Evolutionary conservation across 768 basidiomycete genomes (phyloP), one percentile per base, ranked within the genome.

Genomic region (Chalciporus sphaerocephalus): DNA sequence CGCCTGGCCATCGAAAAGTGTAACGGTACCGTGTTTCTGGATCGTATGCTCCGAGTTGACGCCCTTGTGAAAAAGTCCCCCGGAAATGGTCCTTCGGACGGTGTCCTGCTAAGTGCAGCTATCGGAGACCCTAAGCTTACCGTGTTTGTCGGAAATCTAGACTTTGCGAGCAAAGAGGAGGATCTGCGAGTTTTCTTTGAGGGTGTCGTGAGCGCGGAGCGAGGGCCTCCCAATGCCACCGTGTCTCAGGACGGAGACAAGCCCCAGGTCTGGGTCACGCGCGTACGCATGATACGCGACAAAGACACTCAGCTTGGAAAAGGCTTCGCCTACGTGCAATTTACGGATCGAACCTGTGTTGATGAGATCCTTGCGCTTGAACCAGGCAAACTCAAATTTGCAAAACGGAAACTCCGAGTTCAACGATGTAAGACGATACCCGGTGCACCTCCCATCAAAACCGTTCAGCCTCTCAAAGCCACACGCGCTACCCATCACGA

Each of bases 291-390:
- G 55, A 76, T 96, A 41, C 77, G 90, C 38, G 95, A 98, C 63
- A 82, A 81, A 54, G 91, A 88, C 47, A 96, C 92, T 1, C 92
- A 92, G 54, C 77, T 97, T 12, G 95, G 94, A 11, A 96, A 95
- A 68, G 94, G 94, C 5, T 94, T 97, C 62, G 92, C 87, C 9
- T 96, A 97, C 58, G 83, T 98, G 16, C 84, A 92, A 55, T 90
- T 97, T 51, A 63, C 72, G 45, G 92, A 96, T 53, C 82, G 83
- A 1, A 82, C 84, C 63, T 92, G 90, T 61, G 91, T 96, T 1
- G 95, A 99, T 61, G 92, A 97, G 68, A 65, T 97, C 35, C 73
- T 99, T 27, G 89, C 89, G 0, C 68, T 97, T 15, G 85, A 91
- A 37, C 72, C 78, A 15, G 69, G 64, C 36, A 87, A 85, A 53